Conservation (phyloP, 106 monocot species). For the Alisma plantagoaquatica region DNA sequence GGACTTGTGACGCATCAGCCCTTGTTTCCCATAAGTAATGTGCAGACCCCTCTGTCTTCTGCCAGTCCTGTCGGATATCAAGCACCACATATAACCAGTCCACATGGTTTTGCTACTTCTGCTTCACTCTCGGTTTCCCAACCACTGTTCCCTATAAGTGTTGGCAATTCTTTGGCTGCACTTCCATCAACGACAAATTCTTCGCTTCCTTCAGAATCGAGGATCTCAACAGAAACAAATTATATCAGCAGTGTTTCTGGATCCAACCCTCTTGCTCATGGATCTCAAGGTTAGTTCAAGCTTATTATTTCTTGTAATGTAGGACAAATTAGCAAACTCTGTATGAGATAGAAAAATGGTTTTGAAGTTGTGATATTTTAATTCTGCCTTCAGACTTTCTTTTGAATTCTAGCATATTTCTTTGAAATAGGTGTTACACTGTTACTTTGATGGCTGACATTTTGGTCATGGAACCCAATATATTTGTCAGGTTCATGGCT, state of each 20-base stretch:
- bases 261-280: slow-evolving; percentile 16
- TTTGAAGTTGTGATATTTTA: background rate
- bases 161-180: slow-evolving; percentile 17
- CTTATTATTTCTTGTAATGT: background rate
- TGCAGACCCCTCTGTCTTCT: slow-evolving; percentile 23
- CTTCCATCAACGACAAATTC: slow-evolving; percentile 14
- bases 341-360: background rate
- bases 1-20: slow-evolving; percentile 40
- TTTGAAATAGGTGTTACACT: too few species aligned
- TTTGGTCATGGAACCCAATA: too few species aligned
- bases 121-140: slow-evolving; percentile 42
- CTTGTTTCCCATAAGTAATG: slow-evolving; percentile 78
- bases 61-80: slow-evolving; percentile 32
- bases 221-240: slow-evolving; percentile 27
- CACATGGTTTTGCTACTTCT: slow-evolving; percentile 43
- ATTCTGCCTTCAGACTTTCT: background rate
- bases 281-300: slow-evolving; percentile 44
- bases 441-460: too few species aligned
- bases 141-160: slow-evolving; percentile 78
- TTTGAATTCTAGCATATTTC: background rate
- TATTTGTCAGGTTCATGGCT: too few species aligned
- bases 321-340: background rate
- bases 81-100: slow-evolving; percentile 25
- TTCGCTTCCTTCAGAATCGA: slow-evolving; percentile 17
- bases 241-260: slow-evolving; percentile 7